phyloP scores from a whole-genome alignment of 371 early-diverging fungal genomes.

The Conidiobolus incongruus region DNA sequence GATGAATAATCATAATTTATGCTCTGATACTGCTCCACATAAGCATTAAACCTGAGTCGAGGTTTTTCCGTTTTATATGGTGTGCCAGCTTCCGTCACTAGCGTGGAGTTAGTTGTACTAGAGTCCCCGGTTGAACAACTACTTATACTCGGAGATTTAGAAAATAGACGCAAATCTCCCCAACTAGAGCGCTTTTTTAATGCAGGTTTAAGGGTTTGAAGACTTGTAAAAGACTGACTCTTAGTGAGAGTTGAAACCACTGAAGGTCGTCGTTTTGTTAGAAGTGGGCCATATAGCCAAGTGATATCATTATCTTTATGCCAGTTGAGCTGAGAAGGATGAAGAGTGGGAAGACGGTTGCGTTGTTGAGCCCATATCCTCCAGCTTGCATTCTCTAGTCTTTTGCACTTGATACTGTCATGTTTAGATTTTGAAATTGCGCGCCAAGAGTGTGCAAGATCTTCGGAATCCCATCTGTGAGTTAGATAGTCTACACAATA shows the following conservation, averaged over 20 bases:
- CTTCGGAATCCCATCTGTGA: conserved; percentile 30
- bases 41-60: conserved; percentile 32
- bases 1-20: too few species aligned
- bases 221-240: background rate
- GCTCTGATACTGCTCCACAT: conserved; percentile 39
- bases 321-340: conserved; percentile 30
- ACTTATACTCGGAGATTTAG: too few species aligned
- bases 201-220: conserved; percentile 3
- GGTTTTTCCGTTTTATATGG: too few species aligned
- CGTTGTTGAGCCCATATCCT: conserved; percentile 37
- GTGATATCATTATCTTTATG: conserved; percentile 37
- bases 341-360: conserved; percentile 24
- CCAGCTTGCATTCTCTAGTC: conserved; percentile 45
- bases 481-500: conserved; percentile 32
- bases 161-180: background rate
- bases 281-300: conserved; percentile 35
- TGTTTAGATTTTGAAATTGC: conserved; percentile 24
- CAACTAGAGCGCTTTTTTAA: conserved; percentile 1
- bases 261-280: conserved; percentile 15
- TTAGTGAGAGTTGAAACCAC: background rate
- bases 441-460: conserved; percentile 23
- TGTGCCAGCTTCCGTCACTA: too few species aligned
- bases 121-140: too few species aligned
- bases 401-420: conserved; percentile 26
- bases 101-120: too few species aligned